Evolutionary conservation across 257 asterid species (phyloP), one percentile per base, ranked within the genome.

Genomic region (Ajuga chamaepitys): DNA sequence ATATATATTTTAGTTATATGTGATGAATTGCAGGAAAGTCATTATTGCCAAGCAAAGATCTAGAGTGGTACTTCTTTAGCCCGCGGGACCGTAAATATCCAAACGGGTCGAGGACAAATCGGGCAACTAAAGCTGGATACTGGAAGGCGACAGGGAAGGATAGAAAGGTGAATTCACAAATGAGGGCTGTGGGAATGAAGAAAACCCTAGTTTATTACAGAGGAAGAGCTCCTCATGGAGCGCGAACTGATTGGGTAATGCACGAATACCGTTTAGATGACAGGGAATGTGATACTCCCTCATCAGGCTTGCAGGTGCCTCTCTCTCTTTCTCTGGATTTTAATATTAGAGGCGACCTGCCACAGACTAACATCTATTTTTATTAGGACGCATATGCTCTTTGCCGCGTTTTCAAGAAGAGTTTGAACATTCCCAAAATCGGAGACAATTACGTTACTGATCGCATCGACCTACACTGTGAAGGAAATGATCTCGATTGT

Each of bases 141-240:
- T 94, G 99, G 99, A 94, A 94, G 86, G 99, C 99, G 0, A 94
- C 99, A 0, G 99, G 99, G 0, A 94, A 94, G 82, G 99, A 94
- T 18, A 77, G 99, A 47, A 91, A 85, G 75, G 99, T 94, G 0
- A 88, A 70, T 53, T 94, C 99, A 14, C 95, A 94, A 17, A 76
- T 14, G 78, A 76, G 96, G 48, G 80, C 88, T 1, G 95, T 94
- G 9, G 99, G 99, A 20, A 88, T 81, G 96, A 94, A 94, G 91
- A 94, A 94, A 88, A 94, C 99, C 84, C 86, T 91, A 71, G 98
- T 94, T 68, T 94, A 83, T 70, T 94, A 94, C 47, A 64, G 98
- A 78, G 99, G 99, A 2, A 81, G 99, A 71, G 99, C 99, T 4
- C 99, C 99, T 21, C 99, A 91, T 71, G 99, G 99, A 58, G 81